These are phyloP conservation scores for Gossypium trilobum DNA, from an alignment of 441 rosid genomes.

Conservation along the genomic window DNA sequence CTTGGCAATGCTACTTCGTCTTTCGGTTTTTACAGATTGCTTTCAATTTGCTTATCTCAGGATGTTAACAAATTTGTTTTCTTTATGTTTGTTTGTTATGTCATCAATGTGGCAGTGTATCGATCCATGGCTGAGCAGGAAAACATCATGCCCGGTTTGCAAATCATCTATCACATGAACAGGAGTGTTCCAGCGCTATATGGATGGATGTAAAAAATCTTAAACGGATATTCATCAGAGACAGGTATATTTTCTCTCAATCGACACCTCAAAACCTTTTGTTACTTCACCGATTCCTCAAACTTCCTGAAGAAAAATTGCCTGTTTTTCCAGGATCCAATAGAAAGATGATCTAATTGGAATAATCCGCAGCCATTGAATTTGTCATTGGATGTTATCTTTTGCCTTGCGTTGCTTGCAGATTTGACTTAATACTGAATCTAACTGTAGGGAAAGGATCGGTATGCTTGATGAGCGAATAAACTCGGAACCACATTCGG, in stretches of 20 bases:
- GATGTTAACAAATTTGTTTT: neutral
- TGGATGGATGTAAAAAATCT: neutral
- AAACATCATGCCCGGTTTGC: conserved; percentile 77
- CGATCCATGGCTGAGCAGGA: conserved; percentile 84
- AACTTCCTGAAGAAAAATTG: neutral
- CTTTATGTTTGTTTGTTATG: neutral
- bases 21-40: neutral
- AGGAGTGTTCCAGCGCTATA: neutral
- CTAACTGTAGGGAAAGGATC: neutral
- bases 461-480: neutral
- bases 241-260: neutral
- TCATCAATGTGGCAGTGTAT: conserved; percentile 57
- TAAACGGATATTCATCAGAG: neutral
- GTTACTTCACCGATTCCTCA: neutral
- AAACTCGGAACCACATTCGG: neutral
- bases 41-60: neutral
- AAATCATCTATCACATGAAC: conserved; percentile 57
- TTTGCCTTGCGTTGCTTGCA: neutral
- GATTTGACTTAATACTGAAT: neutral
- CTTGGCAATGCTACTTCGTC: neutral
- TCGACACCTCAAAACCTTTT: neutral
- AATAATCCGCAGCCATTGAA: neutral
- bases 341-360: neutral
- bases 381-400: neutral
- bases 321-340: neutral